These are phyloP conservation scores for Cyanidioschyzon merolae DNA, from an alignment of 23 red algal species.

Conservation along the genomic window DNA sequence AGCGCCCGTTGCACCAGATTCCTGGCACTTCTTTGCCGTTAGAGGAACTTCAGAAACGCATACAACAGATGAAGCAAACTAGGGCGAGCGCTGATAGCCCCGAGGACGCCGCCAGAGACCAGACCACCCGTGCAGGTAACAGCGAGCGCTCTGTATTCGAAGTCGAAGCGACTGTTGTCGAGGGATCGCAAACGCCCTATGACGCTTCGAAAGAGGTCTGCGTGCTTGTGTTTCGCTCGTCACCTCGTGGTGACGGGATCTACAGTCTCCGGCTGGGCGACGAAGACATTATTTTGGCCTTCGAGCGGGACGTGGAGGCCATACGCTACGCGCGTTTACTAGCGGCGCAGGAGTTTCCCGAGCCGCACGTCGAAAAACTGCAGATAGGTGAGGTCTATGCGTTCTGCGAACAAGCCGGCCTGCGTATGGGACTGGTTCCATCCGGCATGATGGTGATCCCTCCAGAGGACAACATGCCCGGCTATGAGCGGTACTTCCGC, in stretches of 20 bases:
- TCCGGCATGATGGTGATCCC: constrained; percentile 42
- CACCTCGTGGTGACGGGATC: constrained; percentile 36
- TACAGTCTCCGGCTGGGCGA: constrained; percentile 47
- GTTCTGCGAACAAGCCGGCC: constrained; percentile 46
- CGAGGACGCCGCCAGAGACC: background rate
- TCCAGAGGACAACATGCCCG: constrained; percentile 45
- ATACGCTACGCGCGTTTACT: constrained; percentile 48
- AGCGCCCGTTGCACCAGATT: background rate
- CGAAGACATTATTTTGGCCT: constrained; percentile 65
- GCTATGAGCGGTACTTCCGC: background rate
- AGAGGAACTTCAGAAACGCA: background rate
- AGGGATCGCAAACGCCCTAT: background rate
- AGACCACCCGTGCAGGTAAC: background rate
- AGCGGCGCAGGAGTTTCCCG: constrained; percentile 63
- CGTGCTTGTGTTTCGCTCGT: constrained; percentile 60
- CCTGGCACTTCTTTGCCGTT: background rate
- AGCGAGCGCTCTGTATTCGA: background rate
- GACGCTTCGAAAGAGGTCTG: constrained; percentile 23
- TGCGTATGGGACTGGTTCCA: constrained; percentile 61
- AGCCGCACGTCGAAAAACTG: constrained; percentile 27
- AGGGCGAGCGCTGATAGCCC: background rate
- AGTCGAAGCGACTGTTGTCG: background rate
- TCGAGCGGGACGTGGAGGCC: constrained; percentile 66
- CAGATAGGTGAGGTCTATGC: constrained; percentile 27
- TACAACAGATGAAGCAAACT: background rate